Percentiles rank a stretch among this genome's conserved stretches.
phyloP scores from a whole-genome alignment of 495 filamentous ascomycete species.

The Penicillium dipodomyicola region DNA sequence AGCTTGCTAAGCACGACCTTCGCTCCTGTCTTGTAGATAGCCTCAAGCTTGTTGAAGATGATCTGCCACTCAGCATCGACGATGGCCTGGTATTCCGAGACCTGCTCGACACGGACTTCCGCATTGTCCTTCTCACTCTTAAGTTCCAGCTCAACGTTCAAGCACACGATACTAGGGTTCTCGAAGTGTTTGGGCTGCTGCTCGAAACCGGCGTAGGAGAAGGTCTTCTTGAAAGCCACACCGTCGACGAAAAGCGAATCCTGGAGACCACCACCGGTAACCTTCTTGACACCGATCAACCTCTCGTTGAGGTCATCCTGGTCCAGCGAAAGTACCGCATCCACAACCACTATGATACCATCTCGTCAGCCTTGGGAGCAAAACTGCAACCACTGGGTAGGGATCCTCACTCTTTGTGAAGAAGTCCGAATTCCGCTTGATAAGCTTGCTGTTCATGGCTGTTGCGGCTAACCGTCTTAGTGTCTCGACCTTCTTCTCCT shows the following conservation, averaged over 20 bases:
- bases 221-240: conserved; percentile 99
- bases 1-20: conserved; percentile 97
- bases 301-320: conserved; percentile 97
- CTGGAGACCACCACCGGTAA: conserved; percentile 92
- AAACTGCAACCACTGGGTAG: neutral
- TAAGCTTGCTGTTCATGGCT: conserved; percentile 99
- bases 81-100: conserved; percentile 98
- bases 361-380: conserved; percentile 8
- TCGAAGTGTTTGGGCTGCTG: conserved; percentile 96
- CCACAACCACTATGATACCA: conserved; percentile 77
- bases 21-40: conserved; percentile 84
- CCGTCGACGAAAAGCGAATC: conserved; percentile 97
- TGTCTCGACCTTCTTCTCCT: conserved; percentile 85
- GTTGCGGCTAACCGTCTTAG: conserved; percentile 86
- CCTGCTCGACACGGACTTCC: conserved; percentile 95
- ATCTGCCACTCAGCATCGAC: conserved; percentile 99
- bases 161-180: conserved; percentile 90
- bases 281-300: conserved; percentile 96
- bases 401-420: conserved; percentile 84
- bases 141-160: conserved; percentile 96
- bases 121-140: conserved; percentile 99
- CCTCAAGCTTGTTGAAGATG: conserved; percentile 98
- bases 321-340: conserved; percentile 94
- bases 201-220: conserved; percentile 98
- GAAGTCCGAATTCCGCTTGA: conserved; percentile 94